Evolutionary conservation across 116 monocot species (phyloP).

Genomic region (Trichopus zeylanicus): DNA sequence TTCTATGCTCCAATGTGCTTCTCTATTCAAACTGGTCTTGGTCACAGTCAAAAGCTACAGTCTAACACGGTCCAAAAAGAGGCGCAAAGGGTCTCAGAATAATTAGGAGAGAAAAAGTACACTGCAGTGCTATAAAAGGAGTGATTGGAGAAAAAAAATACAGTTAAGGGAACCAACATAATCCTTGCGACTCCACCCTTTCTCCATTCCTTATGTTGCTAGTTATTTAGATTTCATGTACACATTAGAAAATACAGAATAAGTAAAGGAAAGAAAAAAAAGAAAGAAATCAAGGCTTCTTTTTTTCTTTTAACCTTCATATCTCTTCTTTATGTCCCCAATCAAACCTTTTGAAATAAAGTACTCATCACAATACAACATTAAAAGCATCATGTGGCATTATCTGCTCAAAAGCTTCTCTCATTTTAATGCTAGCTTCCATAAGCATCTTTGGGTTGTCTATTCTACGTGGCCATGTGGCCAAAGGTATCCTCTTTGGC

Average conservation of each 20-base stretch:
- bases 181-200: slow-evolving; percentile 1
- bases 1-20: slow-evolving; percentile 10
- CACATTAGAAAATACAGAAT: slow-evolving; percentile 10
- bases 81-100: slow-evolving; percentile 40
- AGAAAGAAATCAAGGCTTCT: slow-evolving; percentile 12
- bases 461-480: slow-evolving; percentile 24
- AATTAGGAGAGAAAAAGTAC: slow-evolving; percentile 48
- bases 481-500: slow-evolving; percentile 13
- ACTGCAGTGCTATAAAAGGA: slow-evolving; percentile 43
- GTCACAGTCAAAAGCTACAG: slow-evolving; percentile 61
- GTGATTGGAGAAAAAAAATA: slow-evolving; percentile 36
- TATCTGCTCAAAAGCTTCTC: slow-evolving; percentile 51
- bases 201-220: slow-evolving; percentile 20
- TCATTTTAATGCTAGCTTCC: slow-evolving; percentile 32
- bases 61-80: slow-evolving; percentile 58
- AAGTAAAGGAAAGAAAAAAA: slow-evolving; percentile 12
- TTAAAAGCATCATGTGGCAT: slow-evolving; percentile 60
- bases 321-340: slow-evolving; percentile 21
- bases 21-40: slow-evolving; percentile 19
- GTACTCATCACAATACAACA: slow-evolving; percentile 19
- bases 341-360: slow-evolving; percentile 37
- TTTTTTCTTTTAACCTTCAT: slow-evolving; percentile 5
- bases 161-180: neutral
- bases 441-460: slow-evolving; percentile 18
- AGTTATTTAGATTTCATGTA: slow-evolving; percentile 17